Evolutionary conservation across 768 basidiomycete genomes (phyloP), one percentile per base, ranked within the genome.

Genomic region (Leccinum subgranulosum): DNA sequence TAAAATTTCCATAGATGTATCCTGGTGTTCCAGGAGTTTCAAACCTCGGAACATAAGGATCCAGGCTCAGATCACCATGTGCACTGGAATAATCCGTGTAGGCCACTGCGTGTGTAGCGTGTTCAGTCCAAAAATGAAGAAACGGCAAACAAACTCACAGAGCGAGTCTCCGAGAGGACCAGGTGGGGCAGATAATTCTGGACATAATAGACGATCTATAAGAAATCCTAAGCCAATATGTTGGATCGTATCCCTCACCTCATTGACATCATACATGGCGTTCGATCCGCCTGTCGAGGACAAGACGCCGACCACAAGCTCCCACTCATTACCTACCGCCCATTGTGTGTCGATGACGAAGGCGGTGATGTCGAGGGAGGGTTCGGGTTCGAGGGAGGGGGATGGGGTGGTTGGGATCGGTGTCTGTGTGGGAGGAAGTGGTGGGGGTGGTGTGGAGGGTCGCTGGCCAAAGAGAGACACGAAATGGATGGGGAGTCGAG

Each of bases 401-500:
- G 17, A 4, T 4, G 41, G n/a, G 41, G 19, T 2, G 29, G 10
- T 3, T 11, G n/a, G 39, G 10, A 41, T 2, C 21, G 53, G 17
- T 2, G 60, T 19, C 9, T 56, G 70, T 36, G 15, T 64, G 41
- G 52, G 69, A 63, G 62, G 72, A 59, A 52, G 71, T 11, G 65
- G 63, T 28, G 70, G 70, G 9, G 65, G 74, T 19, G 69, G 60
- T 23, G 66, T 73, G 41, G 70, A 61, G 5, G 76, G 57, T 49
- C 72, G 64, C 36, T 74, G 67, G 6, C 85, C 88, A 63, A 92
- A 92, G n/a, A 94, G 78, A 2, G 87, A 87, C 0, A 90, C 87
- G 63, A 94, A 94, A 0, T 91, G 86, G 64, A 88, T 88, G 27
- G 81, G 71, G 11, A 92, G 77, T 1, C 89, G 79, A 0, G 84